Evolutionary conservation across 495 filamentous ascomycete genomes (phyloP).

Genomic region (Aspergillus bertholletiae): DNA sequence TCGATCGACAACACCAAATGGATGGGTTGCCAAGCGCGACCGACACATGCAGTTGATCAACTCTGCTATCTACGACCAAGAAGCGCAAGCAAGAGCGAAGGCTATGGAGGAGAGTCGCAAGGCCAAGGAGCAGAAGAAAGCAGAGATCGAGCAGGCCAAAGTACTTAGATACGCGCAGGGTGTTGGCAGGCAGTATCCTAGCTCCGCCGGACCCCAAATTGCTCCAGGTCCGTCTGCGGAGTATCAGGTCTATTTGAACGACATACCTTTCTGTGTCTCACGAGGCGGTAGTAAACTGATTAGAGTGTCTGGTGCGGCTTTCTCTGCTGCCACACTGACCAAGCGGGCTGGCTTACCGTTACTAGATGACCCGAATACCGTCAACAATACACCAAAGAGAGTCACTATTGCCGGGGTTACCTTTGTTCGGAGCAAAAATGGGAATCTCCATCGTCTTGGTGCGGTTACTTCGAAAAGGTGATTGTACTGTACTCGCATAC

Average conservation of each 20-base stretch:
- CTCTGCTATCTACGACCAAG: conserved; percentile 73
- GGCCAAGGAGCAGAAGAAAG: conserved; percentile 54
- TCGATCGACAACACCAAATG: conserved; percentile 29
- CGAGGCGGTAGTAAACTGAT: conserved; percentile 83
- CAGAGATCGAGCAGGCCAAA: conserved; percentile 61
- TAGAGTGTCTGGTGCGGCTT: conserved; percentile 63
- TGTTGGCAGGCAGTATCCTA: conserved; percentile 17
- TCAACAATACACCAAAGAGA: conserved; percentile 73
- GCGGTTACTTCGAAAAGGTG: conserved; percentile 44
- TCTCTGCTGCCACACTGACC: conserved; percentile 1
- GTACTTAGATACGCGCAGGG: conserved; percentile 44
- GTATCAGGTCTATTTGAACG: conserved; percentile 72
- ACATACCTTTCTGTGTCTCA: conserved; percentile 69
- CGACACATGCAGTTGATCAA: conserved; percentile 91
- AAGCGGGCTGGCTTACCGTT: conserved; percentile 42
- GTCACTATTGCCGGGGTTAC: conserved; percentile 75
- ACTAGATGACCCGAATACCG: conserved; percentile 58
- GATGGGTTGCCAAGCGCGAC: conserved; percentile 77
- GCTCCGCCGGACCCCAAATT: conserved; percentile 35
- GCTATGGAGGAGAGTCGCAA: conserved; percentile 71
- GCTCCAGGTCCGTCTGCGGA: conserved; percentile 28
- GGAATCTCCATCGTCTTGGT: conserved; percentile 74
- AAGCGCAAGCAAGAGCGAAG: conserved; percentile 62
- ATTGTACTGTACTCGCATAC: conserved; percentile 1
- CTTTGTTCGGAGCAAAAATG: conserved; percentile 86